Evolutionary conservation across 2,329 filamentous ascomycete species (phyloP), one percentile per base, ranked within the genome.

Genomic region (Neonectria faginata): DNA sequence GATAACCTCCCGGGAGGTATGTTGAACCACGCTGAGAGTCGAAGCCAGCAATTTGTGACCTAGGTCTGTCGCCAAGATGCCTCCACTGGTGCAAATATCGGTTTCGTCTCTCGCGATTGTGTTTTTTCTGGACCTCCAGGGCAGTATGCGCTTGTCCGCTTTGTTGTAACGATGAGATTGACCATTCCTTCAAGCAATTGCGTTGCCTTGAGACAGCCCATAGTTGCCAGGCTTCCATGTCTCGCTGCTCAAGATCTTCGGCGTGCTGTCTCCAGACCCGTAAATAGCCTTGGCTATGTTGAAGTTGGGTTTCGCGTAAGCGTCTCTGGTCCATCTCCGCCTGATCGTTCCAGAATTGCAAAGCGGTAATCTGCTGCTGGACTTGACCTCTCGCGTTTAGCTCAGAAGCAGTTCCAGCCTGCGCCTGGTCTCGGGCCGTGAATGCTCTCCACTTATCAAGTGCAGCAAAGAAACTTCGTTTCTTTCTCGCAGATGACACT

Each of bases 61-160:
- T 72, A 8, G 66, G 42, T 45, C 60, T 65, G 22, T 66, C 67
- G 12, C 66, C 67, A 11, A 61, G 58, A 12, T 74, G 66, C 29
- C 68, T 78, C 79, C 79, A 81, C 5, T 67, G 31, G 41, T 79
- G 73, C 25, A 80, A 67, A 18, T 68, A 65, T 50, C 75, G 73
- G 39, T 70, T 72, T 12, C 77, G 74, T 53, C 71, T 74, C 58
- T 79, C 77, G 7, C 73, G 70, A 33, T 74, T 72, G 54, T 78
- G 71, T 56, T 76, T 78, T 61, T 76, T 73, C 18, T 67, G 68
- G 14, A 77, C 77, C 58, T 74, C 76, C 6, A 60, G 66, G 9
- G 79, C 79, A 3, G 79, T 80, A 57, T 81, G 79, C 10, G 74
- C 79, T 54, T 80, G 78, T 1, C 79, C 79, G 51, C 75, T 74